phyloP scores from a whole-genome alignment of 371 early-diverging fungal genomes.

The Rhizopus microsporus region DNA sequence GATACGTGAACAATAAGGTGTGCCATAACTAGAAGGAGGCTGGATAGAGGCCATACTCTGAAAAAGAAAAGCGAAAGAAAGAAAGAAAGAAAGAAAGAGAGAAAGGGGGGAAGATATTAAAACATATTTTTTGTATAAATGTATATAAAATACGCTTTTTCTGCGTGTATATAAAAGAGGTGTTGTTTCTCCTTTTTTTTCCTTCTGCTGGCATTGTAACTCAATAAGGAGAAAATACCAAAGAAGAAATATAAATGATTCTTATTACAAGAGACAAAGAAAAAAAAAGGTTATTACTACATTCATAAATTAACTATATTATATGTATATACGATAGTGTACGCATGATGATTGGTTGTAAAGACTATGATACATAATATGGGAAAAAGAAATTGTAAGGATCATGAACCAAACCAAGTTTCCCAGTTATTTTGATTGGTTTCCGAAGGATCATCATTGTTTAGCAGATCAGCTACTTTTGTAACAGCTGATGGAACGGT shows the following conservation, averaged over 20 bases:
- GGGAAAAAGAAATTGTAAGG: slow-evolving; percentile 8
- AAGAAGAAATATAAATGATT: background rate
- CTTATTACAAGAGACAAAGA: background rate
- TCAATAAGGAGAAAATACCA: background rate
- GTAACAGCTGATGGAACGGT: slow-evolving; percentile 39
- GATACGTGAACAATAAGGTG: slow-evolving; percentile 29
- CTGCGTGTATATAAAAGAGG: background rate
- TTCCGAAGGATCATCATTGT: slow-evolving; percentile 52
- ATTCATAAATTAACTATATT: background rate
- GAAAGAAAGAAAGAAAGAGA: slow-evolving; percentile 2
- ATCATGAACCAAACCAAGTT: slow-evolving; percentile 48
- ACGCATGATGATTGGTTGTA: background rate
- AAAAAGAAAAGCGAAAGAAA: slow-evolving; percentile 7
- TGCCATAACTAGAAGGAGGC: slow-evolving; percentile 27
- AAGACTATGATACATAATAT: slow-evolving; percentile 6
- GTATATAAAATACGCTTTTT: background rate
- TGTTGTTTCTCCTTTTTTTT: slow-evolving; percentile 5
- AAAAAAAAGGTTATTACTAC: background rate
- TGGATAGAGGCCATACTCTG: slow-evolving; percentile 14
- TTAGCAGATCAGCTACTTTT: slow-evolving; percentile 50
- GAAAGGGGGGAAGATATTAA: background rate
- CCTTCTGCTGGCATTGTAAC: background rate
- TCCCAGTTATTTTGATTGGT: slow-evolving; percentile 48
- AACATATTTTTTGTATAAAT: slow-evolving; percentile 1
- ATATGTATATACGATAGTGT: background rate